Evolutionary conservation across 2,329 filamentous ascomycete genomes (phyloP).

Genomic region (Pseudocercospora ulei): DNA sequence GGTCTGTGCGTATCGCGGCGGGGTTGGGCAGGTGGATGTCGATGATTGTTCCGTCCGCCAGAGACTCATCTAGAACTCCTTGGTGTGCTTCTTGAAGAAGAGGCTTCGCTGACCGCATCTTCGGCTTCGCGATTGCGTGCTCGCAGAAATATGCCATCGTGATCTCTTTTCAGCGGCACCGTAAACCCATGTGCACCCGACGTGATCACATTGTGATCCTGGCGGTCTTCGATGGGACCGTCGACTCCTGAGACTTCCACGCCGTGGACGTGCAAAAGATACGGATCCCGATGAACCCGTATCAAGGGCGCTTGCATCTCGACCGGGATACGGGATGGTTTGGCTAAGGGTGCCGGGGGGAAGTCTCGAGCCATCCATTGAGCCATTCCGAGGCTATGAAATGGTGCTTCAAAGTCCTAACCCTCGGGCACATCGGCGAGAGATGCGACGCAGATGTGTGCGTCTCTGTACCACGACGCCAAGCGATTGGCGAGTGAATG

Average conservation of each 20-base stretch:
- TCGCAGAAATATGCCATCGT: constrained; percentile 2
- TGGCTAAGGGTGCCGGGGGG: not conserved
- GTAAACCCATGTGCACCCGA: constrained; percentile 2
- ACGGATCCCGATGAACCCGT: not conserved
- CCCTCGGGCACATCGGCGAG: not conserved
- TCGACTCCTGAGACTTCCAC: constrained; percentile 1
- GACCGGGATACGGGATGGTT: not conserved
- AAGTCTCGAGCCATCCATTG: constrained; percentile 5
- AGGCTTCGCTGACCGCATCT: not conserved
- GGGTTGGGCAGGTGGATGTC: not conserved
- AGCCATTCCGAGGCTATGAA: constrained; percentile 7
- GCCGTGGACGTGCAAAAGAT: constrained; percentile 1
- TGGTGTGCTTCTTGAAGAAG: not conserved
- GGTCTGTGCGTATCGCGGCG: not conserved
- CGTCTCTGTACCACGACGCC: constrained; percentile 6
- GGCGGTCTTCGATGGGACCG: not conserved
- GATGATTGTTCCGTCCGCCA: too few species aligned
- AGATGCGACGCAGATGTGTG: constrained; percentile 6
- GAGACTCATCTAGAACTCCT: not conserved
- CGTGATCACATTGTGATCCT: not conserved
- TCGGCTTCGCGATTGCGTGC: not conserved
- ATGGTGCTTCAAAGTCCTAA: not conserved
- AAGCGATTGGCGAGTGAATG: too few species aligned
- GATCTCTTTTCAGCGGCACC: constrained; percentile 3
- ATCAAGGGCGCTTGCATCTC: constrained; percentile 5